Conservation (phyloP, 495 filamentous ascomycete species). For the Neurospora africana region DNA sequence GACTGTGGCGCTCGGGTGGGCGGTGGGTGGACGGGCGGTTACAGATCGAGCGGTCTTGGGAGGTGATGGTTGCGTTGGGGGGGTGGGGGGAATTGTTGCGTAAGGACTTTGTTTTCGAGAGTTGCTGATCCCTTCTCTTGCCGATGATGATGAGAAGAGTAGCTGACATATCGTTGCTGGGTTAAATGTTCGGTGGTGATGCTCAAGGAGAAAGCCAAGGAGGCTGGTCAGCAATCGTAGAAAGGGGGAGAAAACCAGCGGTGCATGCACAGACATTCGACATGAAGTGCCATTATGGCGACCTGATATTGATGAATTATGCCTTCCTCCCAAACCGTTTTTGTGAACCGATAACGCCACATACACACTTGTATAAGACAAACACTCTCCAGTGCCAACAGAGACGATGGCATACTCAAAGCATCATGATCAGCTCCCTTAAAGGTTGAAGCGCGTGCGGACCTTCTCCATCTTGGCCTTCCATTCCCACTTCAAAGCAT, state of each 20-base stretch:
- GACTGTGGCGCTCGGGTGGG: conserved; percentile 49
- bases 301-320: not conserved
- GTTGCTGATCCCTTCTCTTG: no score
- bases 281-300: conserved; percentile 1
- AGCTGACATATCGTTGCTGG: not conserved
- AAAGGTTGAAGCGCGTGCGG: conserved; percentile 87
- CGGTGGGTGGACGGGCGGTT: conserved; percentile 38
- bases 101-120: conserved; percentile 4
- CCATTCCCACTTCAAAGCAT: conserved; percentile 79
- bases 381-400: not conserved
- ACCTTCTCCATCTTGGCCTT: conserved; percentile 86
- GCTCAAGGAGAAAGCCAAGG: not conserved
- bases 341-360: not conserved
- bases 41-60: conserved; percentile 42
- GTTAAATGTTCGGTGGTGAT: not conserved
- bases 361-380: not conserved
- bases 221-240: conserved; percentile 8
- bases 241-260: not conserved
- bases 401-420: not conserved
- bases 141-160: not conserved
- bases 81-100: conserved; percentile 47
- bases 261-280: not conserved
- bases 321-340: not conserved
- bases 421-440: conserved; percentile 6
- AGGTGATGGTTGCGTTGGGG: conserved; percentile 43